Base-by-base conservation (phyloP, 2,329 filamentous ascomycete genomes). In the Colletotrichum chrysophilum region DNA sequence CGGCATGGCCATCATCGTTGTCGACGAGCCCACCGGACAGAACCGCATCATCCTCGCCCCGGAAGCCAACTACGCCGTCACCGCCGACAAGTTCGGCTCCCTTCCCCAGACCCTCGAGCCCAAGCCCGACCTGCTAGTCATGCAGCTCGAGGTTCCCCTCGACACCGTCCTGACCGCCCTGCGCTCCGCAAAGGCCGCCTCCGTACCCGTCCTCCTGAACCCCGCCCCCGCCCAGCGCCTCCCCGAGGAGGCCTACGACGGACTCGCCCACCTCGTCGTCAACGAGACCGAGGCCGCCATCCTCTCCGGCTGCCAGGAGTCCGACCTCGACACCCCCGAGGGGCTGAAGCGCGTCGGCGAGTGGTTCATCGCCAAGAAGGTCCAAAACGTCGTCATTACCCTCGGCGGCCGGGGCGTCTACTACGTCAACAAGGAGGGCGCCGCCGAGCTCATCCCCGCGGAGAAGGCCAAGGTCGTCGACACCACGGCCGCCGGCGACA, bases 401-500 rank as follows among this genome's bases (percentile, higher is more conserved):
- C 89, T 98, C 1, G 96, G 96, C 1, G 91, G 92, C 1, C 91
- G 94, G 75, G 96, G 96, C n/a, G 93, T 93, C 32, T 95, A 92
- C 83, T 95, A 91, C 81, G 87, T 89, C 70, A 90, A 88, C 24
- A 85, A 78, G 58, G 79, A 77, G 4, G 84, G 83, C 28, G 80
- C 79, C 58, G 87, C 86, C 68, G 88, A 87, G 2, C 80, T 92
- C 78, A 84, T 96, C 6, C 83, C 86, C 4, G 95, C 94, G 0
- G 89, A 91, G 77, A 93, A 94, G 84, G 93, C 95, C 5, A 85
- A 83, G 24, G 96, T 98, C 3, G 92, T 98, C 6, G 96, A 98
- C 83, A 98, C 96, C 2, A 98, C 96, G 9, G 96, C 94, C 3
- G 97, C 97, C 7, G 96, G 96, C 0, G 96, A 98, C 83, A 98